These are phyloP conservation scores for carrot (Daucus carota) DNA, from an alignment of 129 eudicot species.

Conservation along the genomic window DNA sequence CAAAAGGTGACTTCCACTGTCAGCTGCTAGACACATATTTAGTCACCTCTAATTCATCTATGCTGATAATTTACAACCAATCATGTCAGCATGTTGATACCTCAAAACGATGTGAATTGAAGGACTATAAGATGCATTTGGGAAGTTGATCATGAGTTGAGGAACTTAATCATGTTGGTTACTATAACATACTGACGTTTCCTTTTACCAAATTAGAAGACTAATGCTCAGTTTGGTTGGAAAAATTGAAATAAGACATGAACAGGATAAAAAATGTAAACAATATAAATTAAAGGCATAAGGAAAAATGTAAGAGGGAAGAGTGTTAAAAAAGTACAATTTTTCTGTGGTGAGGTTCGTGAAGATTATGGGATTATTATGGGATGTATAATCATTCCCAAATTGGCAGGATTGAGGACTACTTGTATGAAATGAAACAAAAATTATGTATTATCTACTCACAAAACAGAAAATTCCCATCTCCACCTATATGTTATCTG, in stretches of 20 bases:
- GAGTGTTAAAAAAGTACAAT: background rate
- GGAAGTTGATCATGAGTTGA: background rate
- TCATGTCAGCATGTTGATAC: background rate
- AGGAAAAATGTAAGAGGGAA: background rate
- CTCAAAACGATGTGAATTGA: background rate
- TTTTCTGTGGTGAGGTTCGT: background rate
- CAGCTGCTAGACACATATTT: background rate
- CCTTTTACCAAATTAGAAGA: background rate
- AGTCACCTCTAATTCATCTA: background rate
- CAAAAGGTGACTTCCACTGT: background rate
- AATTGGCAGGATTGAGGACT: no score
- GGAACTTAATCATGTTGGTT: background rate
- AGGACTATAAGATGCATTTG: background rate
- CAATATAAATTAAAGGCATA: background rate
- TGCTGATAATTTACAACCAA: conserved; percentile 3
- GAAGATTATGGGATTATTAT: no score
- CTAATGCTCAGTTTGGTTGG: background rate
- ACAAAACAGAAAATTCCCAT: background rate
- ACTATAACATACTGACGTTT: background rate
- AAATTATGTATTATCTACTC: background rate
- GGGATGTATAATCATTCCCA: no score
- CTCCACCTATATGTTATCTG: background rate
- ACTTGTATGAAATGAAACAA: no score
- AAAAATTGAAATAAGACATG: background rate
- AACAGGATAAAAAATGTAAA: background rate